These are phyloP conservation scores for Schwanniomyces sp. DNA, from an alignment of 805 yeast species.

Conservation along the genomic window DNA sequence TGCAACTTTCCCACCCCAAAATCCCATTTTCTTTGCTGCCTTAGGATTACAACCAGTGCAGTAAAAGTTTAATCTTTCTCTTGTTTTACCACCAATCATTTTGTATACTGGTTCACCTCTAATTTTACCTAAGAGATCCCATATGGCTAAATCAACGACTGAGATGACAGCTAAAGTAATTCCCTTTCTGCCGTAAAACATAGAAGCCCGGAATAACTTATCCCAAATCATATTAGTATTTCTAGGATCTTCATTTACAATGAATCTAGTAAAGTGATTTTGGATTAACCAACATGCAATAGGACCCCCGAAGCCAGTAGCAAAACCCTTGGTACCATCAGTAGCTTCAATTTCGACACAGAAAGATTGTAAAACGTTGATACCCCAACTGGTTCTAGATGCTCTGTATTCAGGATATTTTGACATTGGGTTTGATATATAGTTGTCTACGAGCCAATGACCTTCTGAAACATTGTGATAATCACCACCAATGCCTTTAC, in stretches of 20 bases:
- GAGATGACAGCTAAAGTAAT: slow-evolving; percentile 47
- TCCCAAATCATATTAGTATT: slow-evolving; percentile 47
- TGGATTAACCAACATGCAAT: slow-evolving; percentile 49
- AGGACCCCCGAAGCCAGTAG: slow-evolving; percentile 55
- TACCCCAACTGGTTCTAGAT: slow-evolving; percentile 50
- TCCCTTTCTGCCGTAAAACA: slow-evolving; percentile 54
- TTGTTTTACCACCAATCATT: slow-evolving; percentile 52
- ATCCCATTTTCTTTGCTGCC: slow-evolving; percentile 50
- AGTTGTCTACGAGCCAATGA: slow-evolving; percentile 50
- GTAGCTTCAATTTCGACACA: slow-evolving; percentile 48
- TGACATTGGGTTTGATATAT: slow-evolving; percentile 51
- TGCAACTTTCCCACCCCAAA: slow-evolving; percentile 56
- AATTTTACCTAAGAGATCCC: slow-evolving; percentile 52
- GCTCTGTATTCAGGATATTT: slow-evolving; percentile 44
- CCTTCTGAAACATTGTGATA: slow-evolving; percentile 50
- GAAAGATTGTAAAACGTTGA: slow-evolving; percentile 51
- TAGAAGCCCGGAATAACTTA: slow-evolving; percentile 47
- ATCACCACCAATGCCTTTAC: slow-evolving; percentile 51
- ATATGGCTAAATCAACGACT: slow-evolving; percentile 49
- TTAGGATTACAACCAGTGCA: slow-evolving; percentile 50
- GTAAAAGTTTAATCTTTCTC: slow-evolving; percentile 45
- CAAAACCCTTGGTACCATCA: slow-evolving; percentile 51
- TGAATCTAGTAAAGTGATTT: slow-evolving; percentile 46
- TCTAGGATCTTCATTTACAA: slow-evolving; percentile 49
- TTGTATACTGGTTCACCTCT: slow-evolving; percentile 53